These are phyloP conservation scores for Leptographium lundbergii DNA, from an alignment of 2,329 filamentous ascomycete species.

Conservation along the genomic window DNA sequence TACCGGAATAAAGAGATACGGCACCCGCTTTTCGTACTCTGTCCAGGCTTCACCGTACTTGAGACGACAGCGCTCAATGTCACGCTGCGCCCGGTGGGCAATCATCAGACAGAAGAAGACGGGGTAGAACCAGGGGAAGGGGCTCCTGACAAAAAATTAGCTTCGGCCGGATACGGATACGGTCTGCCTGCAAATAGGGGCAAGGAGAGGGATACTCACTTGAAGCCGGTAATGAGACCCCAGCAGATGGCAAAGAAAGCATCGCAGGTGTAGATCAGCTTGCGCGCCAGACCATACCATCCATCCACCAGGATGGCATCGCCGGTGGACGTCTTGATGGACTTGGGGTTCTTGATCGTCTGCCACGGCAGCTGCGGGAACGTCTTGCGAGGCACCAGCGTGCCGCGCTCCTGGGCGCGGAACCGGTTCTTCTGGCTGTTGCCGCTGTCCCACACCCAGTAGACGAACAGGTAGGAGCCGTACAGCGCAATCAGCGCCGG, in stretches of 20 bases:
- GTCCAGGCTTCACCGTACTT: conserved; percentile 48
- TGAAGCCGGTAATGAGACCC: conserved; percentile 71
- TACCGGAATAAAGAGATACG: conserved; percentile 33
- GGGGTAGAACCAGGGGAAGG: conserved; percentile 86
- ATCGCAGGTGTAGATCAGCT: conserved; percentile 73
- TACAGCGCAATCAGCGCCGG: conserved; percentile 49
- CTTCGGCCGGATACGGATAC: background rate
- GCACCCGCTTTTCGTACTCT: conserved; percentile 15
- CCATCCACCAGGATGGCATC: conserved; percentile 63
- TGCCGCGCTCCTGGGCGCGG: conserved; percentile 57
- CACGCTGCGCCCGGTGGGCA: conserved; percentile 60
- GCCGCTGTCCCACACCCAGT: conserved; percentile 75
- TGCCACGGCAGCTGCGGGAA: conserved; percentile 77
- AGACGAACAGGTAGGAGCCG: conserved; percentile 55
- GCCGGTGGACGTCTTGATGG: conserved; percentile 55
- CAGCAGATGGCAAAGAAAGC: conserved; percentile 64
- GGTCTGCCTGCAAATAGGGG: background rate
- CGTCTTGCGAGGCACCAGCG: conserved; percentile 48
- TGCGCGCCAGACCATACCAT: conserved; percentile 64
- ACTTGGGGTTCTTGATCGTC: conserved; percentile 57
- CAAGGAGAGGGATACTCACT: conserved; percentile 15
- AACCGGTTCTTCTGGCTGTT: conserved; percentile 82
- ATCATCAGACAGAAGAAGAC: conserved; percentile 77
- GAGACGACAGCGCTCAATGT: conserved; percentile 62
- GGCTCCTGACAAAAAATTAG: conserved; percentile 30